phyloP scores from a whole-genome alignment of 306 rosid species.

The Delonix regia region DNA sequence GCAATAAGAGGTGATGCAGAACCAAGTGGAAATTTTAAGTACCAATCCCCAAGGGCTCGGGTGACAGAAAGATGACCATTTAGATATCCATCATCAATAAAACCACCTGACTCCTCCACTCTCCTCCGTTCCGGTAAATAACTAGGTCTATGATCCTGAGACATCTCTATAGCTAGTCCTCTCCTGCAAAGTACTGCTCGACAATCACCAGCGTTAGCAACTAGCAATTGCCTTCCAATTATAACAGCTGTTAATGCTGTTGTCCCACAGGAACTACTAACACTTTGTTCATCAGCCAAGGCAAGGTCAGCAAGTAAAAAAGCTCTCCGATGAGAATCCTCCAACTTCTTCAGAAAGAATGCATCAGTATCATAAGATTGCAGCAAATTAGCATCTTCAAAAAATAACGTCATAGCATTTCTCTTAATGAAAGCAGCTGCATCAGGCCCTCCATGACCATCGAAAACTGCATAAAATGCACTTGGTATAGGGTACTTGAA shows the following conservation, averaged over 20 bases:
- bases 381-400: constrained; percentile 66
- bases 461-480: constrained; percentile 88
- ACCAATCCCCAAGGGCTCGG: constrained; percentile 90
- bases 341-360: constrained; percentile 55
- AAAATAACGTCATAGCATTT: constrained; percentile 71
- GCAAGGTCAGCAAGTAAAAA: constrained; percentile 77
- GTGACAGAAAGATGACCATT: constrained; percentile 71
- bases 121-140: constrained; percentile 65
- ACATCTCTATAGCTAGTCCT: constrained; percentile 74
- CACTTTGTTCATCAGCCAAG: constrained; percentile 58
- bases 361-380: constrained; percentile 52
- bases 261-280: constrained; percentile 72
- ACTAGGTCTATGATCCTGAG: constrained; percentile 75
- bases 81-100: constrained; percentile 60
- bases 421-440: constrained; percentile 80
- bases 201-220: constrained; percentile 93
- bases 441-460: constrained; percentile 93
- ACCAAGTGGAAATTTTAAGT: constrained; percentile 60
- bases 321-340: constrained; percentile 69
- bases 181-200: constrained; percentile 84
- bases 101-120: constrained; percentile 70
- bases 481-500: constrained; percentile 49
- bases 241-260: constrained; percentile 81
- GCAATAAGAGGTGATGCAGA: constrained; percentile 76
- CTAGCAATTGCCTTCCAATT: constrained; percentile 75